Evolutionary conservation across 2,329 filamentous ascomycete species (phyloP).

Genomic region (Cercospora brassicicola): DNA sequence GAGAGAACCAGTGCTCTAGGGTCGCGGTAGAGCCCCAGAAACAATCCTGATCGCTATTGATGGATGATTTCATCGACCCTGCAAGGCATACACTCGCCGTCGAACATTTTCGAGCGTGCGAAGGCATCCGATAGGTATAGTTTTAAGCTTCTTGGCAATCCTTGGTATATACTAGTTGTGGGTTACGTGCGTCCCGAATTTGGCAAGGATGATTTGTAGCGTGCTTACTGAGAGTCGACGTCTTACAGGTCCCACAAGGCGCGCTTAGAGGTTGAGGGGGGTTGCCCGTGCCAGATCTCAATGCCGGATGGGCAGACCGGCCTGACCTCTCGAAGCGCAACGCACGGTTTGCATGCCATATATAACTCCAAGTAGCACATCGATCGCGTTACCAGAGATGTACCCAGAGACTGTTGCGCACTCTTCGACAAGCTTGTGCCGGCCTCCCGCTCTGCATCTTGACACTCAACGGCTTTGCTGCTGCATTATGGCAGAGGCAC

Average conservation of each 20-base stretch:
- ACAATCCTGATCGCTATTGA: not conserved
- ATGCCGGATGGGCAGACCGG: not conserved
- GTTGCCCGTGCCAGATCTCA: not conserved
- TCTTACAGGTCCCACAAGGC: not conserved
- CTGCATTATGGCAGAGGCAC: not conserved
- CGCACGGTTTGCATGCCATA: not conserved
- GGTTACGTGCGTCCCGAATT: not conserved
- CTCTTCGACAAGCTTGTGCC: not conserved
- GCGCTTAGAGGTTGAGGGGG: not conserved
- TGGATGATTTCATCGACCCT: too few species aligned
- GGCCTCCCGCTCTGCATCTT: not conserved
- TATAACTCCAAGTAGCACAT: not conserved
- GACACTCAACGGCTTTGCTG: not conserved
- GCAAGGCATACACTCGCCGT: not conserved
- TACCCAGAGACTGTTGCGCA: not conserved
- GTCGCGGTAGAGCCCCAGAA: not conserved
- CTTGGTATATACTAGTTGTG: not conserved
- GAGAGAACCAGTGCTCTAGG: not conserved
- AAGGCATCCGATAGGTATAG: not conserved
- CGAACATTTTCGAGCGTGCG: not conserved
- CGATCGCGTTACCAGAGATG: not conserved
- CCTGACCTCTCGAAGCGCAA: not conserved
- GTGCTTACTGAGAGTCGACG: not conserved
- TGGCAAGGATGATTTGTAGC: not conserved
- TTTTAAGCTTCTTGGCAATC: not conserved